These are phyloP conservation scores for Annulohypoxylon nitens DNA, from an alignment of 495 filamentous ascomycete species.

Conservation along the genomic window DNA sequence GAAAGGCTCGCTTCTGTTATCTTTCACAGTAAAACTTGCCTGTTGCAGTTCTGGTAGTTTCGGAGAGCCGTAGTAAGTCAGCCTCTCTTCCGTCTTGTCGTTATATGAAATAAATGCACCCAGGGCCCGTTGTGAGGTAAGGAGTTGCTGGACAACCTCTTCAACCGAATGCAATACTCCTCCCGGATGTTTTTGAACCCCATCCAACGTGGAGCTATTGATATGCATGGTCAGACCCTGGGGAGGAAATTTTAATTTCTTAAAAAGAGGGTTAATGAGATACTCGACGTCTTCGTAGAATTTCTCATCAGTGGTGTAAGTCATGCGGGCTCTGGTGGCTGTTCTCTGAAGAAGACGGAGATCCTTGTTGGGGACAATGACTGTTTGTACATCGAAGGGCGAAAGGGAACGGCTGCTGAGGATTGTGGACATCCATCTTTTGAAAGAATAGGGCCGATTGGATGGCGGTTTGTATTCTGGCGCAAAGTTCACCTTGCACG, in stretches of 20 bases:
- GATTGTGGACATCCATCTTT: slow-evolving; percentile 48
- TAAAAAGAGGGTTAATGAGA: slow-evolving; percentile 32
- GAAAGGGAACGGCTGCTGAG: slow-evolving; percentile 30
- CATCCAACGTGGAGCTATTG: slow-evolving; percentile 52
- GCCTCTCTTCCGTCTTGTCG: not conserved
- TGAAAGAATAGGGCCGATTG: slow-evolving; percentile 43
- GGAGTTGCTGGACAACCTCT: slow-evolving; percentile 47
- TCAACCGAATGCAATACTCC: slow-evolving; percentile 33
- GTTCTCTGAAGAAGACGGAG: slow-evolving; percentile 31
- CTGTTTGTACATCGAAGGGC: slow-evolving; percentile 22
- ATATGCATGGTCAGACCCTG: slow-evolving; percentile 52
- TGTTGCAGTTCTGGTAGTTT: too few relatives aligned
- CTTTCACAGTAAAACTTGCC: not conserved
- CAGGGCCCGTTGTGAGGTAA: slow-evolving; percentile 47
- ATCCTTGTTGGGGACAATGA: slow-evolving; percentile 26
- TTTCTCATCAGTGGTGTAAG: slow-evolving; percentile 20
- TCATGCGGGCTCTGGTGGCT: slow-evolving; percentile 11
- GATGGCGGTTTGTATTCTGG: slow-evolving; percentile 39
- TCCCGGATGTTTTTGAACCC: slow-evolving; percentile 26
- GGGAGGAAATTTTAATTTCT: slow-evolving; percentile 36
- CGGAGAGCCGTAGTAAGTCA: not conserved
- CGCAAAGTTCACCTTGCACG: slow-evolving; percentile 22
- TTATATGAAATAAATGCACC: slow-evolving; percentile 7
- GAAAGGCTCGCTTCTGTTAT: not conserved
- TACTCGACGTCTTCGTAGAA: slow-evolving; percentile 14